phyloP scores from a whole-genome alignment of 2,329 filamentous ascomycete species.

The Fonsecaea multimorphosa region DNA sequence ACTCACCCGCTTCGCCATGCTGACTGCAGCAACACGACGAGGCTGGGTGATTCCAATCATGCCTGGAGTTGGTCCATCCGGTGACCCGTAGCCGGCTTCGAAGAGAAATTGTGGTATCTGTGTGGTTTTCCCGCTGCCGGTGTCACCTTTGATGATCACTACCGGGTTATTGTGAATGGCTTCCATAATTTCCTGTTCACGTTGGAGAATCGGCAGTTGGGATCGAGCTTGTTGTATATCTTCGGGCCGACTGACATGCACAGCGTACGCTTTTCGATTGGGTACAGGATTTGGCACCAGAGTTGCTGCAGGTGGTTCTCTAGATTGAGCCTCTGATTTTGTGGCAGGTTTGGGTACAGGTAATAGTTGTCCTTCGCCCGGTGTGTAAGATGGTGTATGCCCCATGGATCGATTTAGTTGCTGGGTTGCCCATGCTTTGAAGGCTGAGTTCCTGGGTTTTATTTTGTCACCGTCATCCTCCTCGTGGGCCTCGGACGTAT shows the following conservation, averaged over 20 bases:
- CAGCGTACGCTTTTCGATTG: conserved; percentile 72
- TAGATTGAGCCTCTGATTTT: conserved; percentile 13
- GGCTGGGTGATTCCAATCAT: conserved; percentile 97
- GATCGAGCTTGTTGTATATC: conserved; percentile 80
- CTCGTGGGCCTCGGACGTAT: conserved; percentile 44
- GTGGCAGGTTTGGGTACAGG: conserved; percentile 23
- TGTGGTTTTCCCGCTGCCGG: conserved; percentile 96
- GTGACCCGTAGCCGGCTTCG: conserved; percentile 87
- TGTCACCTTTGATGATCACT: conserved; percentile 91
- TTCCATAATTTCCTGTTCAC: conserved; percentile 98
- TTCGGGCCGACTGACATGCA: conserved; percentile 70
- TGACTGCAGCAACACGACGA: conserved; percentile 90
- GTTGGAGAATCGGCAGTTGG: conserved; percentile 85
- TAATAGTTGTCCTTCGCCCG: conserved; percentile 49
- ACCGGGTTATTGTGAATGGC: conserved; percentile 90
- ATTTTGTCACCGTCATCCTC: conserved; percentile 43
- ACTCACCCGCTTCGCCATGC: conserved; percentile 90
- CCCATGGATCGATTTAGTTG: conserved; percentile 85
- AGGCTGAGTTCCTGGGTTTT: conserved; percentile 65
- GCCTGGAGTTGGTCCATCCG: conserved; percentile 78
- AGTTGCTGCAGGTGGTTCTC: conserved; percentile 2
- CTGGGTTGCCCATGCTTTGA: conserved; percentile 91
- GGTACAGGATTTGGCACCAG: conserved; percentile 2
- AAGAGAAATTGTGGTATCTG: conserved; percentile 96
- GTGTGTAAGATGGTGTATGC: conserved; percentile 55